Evolutionary conservation across 1,284 basidiomycete species (phyloP), one percentile per base, ranked within the genome.

Genomic region (Ustilago tritici): DNA sequence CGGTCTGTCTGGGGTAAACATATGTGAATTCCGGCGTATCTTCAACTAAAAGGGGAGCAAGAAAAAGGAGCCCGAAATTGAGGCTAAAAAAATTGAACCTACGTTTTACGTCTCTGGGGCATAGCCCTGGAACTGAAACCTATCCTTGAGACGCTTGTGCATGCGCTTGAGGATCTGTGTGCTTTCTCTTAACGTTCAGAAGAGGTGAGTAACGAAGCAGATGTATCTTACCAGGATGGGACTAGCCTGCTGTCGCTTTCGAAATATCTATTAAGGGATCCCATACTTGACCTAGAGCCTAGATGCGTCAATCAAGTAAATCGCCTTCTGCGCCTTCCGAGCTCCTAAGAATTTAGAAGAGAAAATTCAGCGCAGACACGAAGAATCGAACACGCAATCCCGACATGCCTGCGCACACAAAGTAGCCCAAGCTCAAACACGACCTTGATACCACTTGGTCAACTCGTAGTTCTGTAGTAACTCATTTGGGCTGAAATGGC

Each of bases 231-330:
- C 60, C 65, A 62, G 65, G 65, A 54, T 53, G 35, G 28, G 19
- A 17, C n/a, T 35, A 36, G n/a, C 54, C 8, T 60, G 46, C 52
- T 56, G 17, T 43, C 41, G 31, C 17, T 65, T 54, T 54, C 19
- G 34, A 54, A 53, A 54, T 36, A 56, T 57, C 57, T 23, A 23
- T 59, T 34, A 6, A 15, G 12, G 32, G 46, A 43, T 50, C 28
- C 38, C 55, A 53, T 58, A 62, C 65, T 68, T 68, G 65, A 68
- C 65, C 54, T 68, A 68, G 49, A 68, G 65, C 65, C 65, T 68
- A 68, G 56, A 36, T 68, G 65, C 65, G 65, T 68, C 65, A 35
- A 41, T 56, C 65, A 62, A 68, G 65, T 55, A 36, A 54, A 65
- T 14, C 47, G n/a, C 19, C 43, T 19, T 31, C 46, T 28, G n/a